Evolutionary conservation across 2,329 filamentous ascomycete species (phyloP), one percentile per base, ranked within the genome.

Genomic region (Penicillium occitanis): DNA sequence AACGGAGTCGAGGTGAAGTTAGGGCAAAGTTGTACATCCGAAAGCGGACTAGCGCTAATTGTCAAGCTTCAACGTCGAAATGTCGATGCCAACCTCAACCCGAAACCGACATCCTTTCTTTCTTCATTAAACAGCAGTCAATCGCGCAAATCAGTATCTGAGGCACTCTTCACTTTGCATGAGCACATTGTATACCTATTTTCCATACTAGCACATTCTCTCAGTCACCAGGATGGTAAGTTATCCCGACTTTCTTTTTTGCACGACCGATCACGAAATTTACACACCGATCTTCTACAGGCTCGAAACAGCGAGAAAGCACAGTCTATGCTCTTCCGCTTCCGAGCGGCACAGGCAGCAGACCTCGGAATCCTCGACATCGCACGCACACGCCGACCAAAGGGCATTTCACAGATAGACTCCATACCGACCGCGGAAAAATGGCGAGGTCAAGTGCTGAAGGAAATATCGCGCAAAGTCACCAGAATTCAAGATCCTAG

Each of bases 301-400:
- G 93, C 94, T 76, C 94, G 94, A 76, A 97, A 98, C 80, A 94
- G 92, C 55, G 94, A 98, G 86, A 99, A 98, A 81, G 94, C 95
- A 75, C 95, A 99, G 84, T 97, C 93, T 58, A 99, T 99, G 94
- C 94, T 99, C 80, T 99, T 97, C 84, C 94, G 95, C 85, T 99
- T 99, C 85, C 92, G 95, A 79, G 95, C 96, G 76, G 91, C 94
- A 73, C 95, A 98, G 87, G 94, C 94, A 71, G 92, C 93, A 70
- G 93, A 97, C 81, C 87, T 97, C 58, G 94, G 94, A 75, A 97
- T 98, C 79, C 91, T 99, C 80, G 94, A 98, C 83, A 91, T 91
- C 33, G 91, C 92, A 67, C 91, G 93, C 68, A 90, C 92, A 8
- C 91, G 93, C 11, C 92, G 95, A 2, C 95, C 95, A 62, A 96